Conservation (phyloP, 2,329 filamentous ascomycete genomes). For the Calonectria crousiana region DNA sequence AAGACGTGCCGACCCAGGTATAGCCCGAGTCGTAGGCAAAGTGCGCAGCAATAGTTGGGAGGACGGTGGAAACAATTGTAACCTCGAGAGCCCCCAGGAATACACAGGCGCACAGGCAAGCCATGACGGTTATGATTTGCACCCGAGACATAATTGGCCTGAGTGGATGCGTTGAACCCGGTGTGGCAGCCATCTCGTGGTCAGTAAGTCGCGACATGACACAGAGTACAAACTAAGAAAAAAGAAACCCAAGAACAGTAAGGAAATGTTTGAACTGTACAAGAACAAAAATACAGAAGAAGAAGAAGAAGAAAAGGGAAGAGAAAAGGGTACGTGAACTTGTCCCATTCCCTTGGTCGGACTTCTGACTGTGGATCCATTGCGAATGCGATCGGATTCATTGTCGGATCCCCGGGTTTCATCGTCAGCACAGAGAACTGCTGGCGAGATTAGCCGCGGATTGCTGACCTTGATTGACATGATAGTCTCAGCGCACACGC, state of each 20-base stretch:
- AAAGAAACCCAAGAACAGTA: neutral
- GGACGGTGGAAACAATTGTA: slow-evolving; percentile 71
- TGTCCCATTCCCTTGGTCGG: neutral
- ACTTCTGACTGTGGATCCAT: neutral
- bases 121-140: slow-evolving; percentile 49
- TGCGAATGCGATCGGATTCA: slow-evolving; percentile 5
- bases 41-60: slow-evolving; percentile 70
- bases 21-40: slow-evolving; percentile 75
- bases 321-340: neutral
- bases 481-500: neutral
- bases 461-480: neutral
- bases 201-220: neutral
- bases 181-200: neutral
- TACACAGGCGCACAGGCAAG: slow-evolving; percentile 53
- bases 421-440: neutral
- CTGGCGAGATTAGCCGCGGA: neutral
- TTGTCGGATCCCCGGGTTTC: neutral
- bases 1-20: slow-evolving; percentile 82
- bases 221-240: neutral
- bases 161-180: neutral
- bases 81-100: slow-evolving; percentile 63
- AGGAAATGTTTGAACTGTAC: neutral
- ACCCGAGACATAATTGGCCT: slow-evolving; percentile 27
- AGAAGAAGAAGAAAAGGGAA: neutral
- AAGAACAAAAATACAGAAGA: neutral